Conservation (phyloP, 164 flowering plant genomes). For the Vitis amurensis region DNA sequence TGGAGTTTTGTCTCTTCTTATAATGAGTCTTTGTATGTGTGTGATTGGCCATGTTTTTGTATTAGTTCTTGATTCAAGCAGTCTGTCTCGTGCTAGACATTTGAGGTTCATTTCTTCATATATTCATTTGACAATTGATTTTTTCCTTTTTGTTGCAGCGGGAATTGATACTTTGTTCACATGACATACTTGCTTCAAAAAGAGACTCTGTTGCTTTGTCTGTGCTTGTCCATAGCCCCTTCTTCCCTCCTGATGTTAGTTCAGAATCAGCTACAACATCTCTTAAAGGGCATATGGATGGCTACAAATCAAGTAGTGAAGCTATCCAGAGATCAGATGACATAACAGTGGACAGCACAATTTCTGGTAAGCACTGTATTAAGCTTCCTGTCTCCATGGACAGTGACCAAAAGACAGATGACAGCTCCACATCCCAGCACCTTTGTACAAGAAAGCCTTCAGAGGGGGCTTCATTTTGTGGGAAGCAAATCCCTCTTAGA, state of each 20-base stretch:
- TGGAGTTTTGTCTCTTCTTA: no score
- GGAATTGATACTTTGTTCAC: constrained; percentile 83
- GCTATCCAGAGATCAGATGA: constrained; percentile 86
- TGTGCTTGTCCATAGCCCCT: constrained; percentile 51
- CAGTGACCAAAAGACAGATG: constrained; percentile 66
- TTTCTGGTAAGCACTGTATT: constrained; percentile 54
- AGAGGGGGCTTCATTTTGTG: constrained; percentile 48
- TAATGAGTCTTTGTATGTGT: no score
- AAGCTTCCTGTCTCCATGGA: constrained; percentile 53
- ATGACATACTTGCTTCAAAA: constrained; percentile 71
- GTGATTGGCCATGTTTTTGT: neutral
- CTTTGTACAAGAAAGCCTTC: constrained; percentile 32
- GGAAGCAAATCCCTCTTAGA: constrained; percentile 76
- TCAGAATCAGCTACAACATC: constrained; percentile 97
- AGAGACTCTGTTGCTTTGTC: constrained; percentile 67
- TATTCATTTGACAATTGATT: neutral
- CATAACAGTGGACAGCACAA: constrained; percentile 65
- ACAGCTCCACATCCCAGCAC: constrained; percentile 60
- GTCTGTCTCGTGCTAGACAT: no score
- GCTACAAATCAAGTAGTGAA: constrained; percentile 62
- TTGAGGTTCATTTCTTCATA: no score
- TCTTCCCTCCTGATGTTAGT: constrained; percentile 69
- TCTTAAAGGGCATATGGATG: constrained; percentile 58
- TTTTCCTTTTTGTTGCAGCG: constrained; percentile 52
- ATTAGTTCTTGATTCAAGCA: no score